Conservation (phyloP, 805 yeast species). For the Saturnispora saitoi region DNA sequence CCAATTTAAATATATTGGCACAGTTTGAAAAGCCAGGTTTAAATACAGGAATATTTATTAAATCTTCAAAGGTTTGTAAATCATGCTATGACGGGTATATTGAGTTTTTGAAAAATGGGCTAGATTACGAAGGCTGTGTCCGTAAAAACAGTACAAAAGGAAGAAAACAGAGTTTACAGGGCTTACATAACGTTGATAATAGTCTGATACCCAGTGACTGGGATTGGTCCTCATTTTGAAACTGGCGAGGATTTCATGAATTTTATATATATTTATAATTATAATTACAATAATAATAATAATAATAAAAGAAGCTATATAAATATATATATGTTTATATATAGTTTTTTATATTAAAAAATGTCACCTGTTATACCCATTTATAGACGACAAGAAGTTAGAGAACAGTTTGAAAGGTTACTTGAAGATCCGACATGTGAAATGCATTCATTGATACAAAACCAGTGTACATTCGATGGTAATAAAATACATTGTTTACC, state of each 20-base stretch:
- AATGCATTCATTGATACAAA: conserved; percentile 29
- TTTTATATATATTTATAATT: not conserved
- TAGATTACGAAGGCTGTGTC: conserved; percentile 20
- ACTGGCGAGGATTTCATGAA: not conserved
- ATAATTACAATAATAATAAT: not conserved
- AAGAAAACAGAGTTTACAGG: not conserved
- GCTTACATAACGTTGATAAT: not conserved
- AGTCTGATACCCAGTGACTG: conserved; percentile 5
- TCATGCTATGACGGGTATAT: conserved; percentile 22
- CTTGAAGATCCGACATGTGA: not conserved
- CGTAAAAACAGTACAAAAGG: not conserved
- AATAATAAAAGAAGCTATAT: not conserved
- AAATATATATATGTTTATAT: not conserved
- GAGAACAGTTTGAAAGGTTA: conserved; percentile 14
- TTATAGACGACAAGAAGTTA: conserved; percentile 31
- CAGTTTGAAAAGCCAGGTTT: conserved; percentile 26
- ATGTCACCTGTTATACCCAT: conserved; percentile 49
- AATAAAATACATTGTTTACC: conserved; percentile 38
- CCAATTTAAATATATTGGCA: conserved; percentile 28
- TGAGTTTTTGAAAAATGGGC: conserved; percentile 19
- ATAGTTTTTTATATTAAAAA: not conserved
- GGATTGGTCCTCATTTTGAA: conserved; percentile 8
- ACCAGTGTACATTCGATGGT: conserved; percentile 39
- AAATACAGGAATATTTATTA: not conserved
- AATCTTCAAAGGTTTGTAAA: conserved; percentile 20